Evolutionary conservation across 2,329 filamentous ascomycete species (phyloP).

Genomic region (Paraconiothyrium brasiliense): DNA sequence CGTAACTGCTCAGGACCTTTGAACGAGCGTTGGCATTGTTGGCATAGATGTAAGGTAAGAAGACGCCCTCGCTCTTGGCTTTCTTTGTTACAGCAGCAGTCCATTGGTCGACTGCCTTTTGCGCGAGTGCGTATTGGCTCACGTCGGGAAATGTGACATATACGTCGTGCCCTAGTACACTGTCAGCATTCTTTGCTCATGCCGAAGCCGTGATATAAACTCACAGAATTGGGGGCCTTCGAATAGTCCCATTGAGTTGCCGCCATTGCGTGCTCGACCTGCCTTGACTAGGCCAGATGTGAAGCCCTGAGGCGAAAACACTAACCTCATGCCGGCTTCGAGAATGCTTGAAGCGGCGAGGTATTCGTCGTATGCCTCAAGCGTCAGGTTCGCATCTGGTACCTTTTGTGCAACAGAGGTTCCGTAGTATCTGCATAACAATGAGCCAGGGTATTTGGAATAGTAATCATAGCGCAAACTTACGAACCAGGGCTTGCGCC

Average conservation of each 20-base stretch:
- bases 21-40: not conserved
- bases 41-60: not conserved
- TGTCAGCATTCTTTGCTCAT: not conserved
- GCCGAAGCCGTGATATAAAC: not conserved
- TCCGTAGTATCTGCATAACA: not conserved
- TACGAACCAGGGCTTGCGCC: not conserved
- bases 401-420: not conserved
- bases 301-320: not conserved
- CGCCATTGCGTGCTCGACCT: not conserved
- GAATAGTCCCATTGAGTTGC: not conserved
- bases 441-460: not conserved
- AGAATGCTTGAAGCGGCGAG: not conserved
- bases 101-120: conserved; percentile 4
- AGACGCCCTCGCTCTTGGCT: not conserved
- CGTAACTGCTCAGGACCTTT: not conserved
- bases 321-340: not conserved
- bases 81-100: not conserved
- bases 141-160: not conserved
- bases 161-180: not conserved
- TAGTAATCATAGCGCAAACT: not conserved
- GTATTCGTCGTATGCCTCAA: not conserved
- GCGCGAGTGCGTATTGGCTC: not conserved
- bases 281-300: not conserved
- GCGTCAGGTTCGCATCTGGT: not conserved
- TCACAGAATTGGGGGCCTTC: not conserved